Evolutionary conservation across 2,329 filamentous ascomycete species (phyloP).

Genomic region (Waltergamsia citrina): DNA sequence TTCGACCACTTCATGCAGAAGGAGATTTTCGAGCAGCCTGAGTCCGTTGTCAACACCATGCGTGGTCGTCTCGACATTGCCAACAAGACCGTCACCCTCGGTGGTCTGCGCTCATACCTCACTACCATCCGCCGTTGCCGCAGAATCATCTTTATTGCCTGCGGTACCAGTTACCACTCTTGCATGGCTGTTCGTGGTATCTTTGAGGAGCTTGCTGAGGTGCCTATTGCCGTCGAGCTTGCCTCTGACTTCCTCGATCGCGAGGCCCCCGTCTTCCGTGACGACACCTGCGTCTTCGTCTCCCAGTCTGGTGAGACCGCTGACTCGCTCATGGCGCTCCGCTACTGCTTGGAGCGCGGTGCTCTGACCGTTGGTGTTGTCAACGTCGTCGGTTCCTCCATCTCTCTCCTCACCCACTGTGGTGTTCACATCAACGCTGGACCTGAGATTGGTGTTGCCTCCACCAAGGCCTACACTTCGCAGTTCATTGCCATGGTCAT

Average conservation of each 20-base stretch:
- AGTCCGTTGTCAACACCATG: conserved; percentile 99
- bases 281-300: conserved; percentile 97
- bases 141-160: conserved; percentile 97
- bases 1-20: conserved; percentile 99
- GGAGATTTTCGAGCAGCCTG: conserved; percentile 99
- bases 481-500: conserved; percentile 99
- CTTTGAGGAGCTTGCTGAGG: conserved; percentile 96
- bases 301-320: conserved; percentile 98
- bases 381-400: conserved; percentile 96
- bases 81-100: conserved; percentile 92
- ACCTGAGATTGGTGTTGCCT: conserved; percentile 96
- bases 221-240: conserved; percentile 92
- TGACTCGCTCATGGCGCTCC: conserved; percentile 91
- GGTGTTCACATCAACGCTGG: conserved; percentile 99
- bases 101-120: conserved; percentile 93
- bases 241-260: conserved; percentile 97
- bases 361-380: conserved; percentile 96
- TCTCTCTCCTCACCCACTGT: conserved; percentile 97
- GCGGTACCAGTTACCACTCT: conserved; percentile 96
- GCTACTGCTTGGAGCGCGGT: conserved; percentile 96
- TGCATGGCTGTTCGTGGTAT: conserved; percentile 98
- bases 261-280: conserved; percentile 95
- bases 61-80: conserved; percentile 90
- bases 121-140: conserved; percentile 92
- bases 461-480: conserved; percentile 98